Evolutionary conservation across 2,329 filamentous ascomycete genomes (phyloP).

Genomic region (Colletotrichum abscissum): DNA sequence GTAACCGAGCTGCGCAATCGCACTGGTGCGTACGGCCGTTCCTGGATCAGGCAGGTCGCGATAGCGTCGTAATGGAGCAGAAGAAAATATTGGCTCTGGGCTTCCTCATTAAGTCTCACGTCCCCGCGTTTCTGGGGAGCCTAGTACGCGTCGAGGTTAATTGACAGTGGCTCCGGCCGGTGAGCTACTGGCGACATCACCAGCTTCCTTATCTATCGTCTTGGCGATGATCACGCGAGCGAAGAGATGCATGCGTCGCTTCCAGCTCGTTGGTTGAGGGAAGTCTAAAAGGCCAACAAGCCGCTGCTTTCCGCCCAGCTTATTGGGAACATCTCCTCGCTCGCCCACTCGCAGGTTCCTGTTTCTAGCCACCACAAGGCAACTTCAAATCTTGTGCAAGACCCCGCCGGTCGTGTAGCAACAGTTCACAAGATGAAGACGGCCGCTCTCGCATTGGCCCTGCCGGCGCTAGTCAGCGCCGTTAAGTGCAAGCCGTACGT

Average conservation of each 20-base stretch:
- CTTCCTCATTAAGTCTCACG: slow-evolving; percentile 25
- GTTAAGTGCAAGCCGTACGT: slow-evolving; percentile 46
- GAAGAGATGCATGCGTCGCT: background rate
- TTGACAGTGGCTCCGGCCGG: background rate
- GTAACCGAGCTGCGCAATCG: slow-evolving; percentile 1
- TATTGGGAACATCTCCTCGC: background rate
- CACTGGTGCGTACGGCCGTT: slow-evolving; percentile 18
- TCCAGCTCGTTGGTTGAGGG: background rate
- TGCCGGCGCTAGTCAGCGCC: slow-evolving; percentile 40
- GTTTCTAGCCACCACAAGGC: background rate
- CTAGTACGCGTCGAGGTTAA: background rate
- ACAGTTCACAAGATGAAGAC: slow-evolving; percentile 27
- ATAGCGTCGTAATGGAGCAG: background rate
- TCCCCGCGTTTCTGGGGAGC: slow-evolving; percentile 3
- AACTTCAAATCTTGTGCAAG: background rate
- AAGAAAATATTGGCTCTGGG: background rate
- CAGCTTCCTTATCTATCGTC: slow-evolving; percentile 28
- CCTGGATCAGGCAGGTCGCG: slow-evolving; percentile 25
- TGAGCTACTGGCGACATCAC: background rate
- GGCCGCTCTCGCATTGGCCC: slow-evolving; percentile 41
- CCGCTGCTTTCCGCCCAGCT: background rate
- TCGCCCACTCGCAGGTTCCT: background rate
- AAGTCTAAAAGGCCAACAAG: background rate
- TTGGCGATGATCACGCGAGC: slow-evolving; percentile 26
- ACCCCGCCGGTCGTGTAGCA: background rate